These are phyloP conservation scores for Orobanche coerulescens DNA, from an alignment of 257 asterid species.

Conservation along the genomic window DNA sequence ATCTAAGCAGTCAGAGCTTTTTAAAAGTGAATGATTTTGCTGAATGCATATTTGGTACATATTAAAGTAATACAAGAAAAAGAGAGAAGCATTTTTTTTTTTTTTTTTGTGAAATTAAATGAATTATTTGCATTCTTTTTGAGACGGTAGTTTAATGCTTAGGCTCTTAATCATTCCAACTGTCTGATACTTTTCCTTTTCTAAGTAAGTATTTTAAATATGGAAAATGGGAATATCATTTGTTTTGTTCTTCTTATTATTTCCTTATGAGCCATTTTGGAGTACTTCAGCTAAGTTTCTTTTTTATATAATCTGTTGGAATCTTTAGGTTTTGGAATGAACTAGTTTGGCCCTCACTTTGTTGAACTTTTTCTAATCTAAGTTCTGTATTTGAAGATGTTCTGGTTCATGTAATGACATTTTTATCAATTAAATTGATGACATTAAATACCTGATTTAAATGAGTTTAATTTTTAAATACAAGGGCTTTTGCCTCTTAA, in stretches of 20 bases:
- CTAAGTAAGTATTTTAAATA: neutral
- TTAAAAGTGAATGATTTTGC: neutral
- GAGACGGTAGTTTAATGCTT: neutral
- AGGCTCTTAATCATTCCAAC: slow-evolving; percentile 8
- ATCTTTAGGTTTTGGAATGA: neutral
- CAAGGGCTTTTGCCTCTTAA: neutral
- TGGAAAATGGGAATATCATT: neutral
- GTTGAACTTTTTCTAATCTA: neutral
- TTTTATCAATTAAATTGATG: neutral
- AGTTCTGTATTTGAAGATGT: neutral
- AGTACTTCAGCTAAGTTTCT: neutral
- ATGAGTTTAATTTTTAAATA: neutral
- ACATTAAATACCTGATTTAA: neutral
- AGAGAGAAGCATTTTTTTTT: neutral
- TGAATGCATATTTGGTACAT: neutral
- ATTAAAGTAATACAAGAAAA: neutral
- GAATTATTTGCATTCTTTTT: neutral
- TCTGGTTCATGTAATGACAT: slow-evolving; percentile 6
- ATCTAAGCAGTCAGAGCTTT: neutral
- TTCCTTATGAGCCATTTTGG: neutral
- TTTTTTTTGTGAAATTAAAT: slow-evolving; percentile 5
- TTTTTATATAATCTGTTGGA: neutral
- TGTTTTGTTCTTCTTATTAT: neutral
- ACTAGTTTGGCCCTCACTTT: neutral
- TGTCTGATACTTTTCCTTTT: neutral